phyloP scores from a whole-genome alignment of 768 basidiomycete species.

The Suillus decipiens region DNA sequence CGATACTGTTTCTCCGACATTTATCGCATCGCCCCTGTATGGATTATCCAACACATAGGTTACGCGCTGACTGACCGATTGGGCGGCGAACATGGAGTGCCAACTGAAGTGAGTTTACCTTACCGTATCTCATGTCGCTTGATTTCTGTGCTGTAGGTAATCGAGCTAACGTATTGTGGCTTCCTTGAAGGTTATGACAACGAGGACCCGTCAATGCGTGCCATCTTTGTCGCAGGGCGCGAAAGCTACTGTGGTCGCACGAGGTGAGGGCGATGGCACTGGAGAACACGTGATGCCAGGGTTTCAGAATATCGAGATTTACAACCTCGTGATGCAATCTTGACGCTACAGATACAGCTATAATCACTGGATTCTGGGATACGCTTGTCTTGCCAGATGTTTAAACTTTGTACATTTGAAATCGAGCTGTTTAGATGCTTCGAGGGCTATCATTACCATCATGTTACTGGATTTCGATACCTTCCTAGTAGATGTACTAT shows the following conservation, averaged over 20 bases:
- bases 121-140: not conserved
- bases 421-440: not conserved
- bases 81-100: conserved; percentile 61
- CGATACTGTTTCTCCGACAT: conserved; percentile 74
- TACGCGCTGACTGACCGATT: conserved; percentile 73
- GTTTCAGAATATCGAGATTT: conserved; percentile 87
- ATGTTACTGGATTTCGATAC: too few relatives aligned
- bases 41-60: conserved; percentile 78
- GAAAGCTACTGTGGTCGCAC: conserved; percentile 49
- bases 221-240: conserved; percentile 79
- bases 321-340: conserved; percentile 78
- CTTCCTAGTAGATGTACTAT: too few relatives aligned
- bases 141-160: not conserved
- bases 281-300: conserved; percentile 74
- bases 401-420: not conserved
- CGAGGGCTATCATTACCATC: not conserved
- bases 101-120: conserved; percentile 66
- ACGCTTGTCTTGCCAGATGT: conserved; percentile 47
- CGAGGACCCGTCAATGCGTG: conserved; percentile 72
- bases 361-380: conserved; percentile 83
- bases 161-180: not conserved
- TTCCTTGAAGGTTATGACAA: conserved; percentile 88
- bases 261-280: not conserved
- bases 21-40: conserved; percentile 86
- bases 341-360: conserved; percentile 46